These are phyloP conservation scores for Aspergillus japonicus DNA, from an alignment of 2,329 filamentous ascomycete species.

Conservation along the genomic window DNA sequence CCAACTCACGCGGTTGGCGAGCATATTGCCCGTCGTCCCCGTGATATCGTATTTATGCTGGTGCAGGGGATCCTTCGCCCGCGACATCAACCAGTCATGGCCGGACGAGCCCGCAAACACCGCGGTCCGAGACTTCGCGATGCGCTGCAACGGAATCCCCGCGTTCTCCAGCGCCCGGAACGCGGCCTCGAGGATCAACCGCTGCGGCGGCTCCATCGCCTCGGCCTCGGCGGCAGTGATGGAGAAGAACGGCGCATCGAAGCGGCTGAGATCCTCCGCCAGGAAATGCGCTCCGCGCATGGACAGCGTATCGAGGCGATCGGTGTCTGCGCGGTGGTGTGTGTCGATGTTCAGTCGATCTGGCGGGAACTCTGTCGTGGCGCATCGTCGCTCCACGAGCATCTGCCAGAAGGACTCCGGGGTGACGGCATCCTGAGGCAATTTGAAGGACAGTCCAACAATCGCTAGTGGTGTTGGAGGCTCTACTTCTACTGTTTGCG, in stretches of 20 bases:
- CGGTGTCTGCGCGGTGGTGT: no score
- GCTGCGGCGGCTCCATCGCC: slow-evolving; percentile 21
- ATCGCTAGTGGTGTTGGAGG: background rate
- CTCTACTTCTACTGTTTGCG: no score
- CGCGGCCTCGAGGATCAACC: slow-evolving; percentile 23
- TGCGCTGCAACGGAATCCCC: no score
- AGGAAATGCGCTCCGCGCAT: slow-evolving; percentile 22
- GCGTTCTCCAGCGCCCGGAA: slow-evolving; percentile 26
- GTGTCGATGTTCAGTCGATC: slow-evolving; percentile 7
- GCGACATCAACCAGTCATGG: slow-evolving; percentile 12
- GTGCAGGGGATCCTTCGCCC: no score
- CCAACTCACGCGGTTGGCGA: slow-evolving; percentile 33
- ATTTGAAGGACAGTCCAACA: background rate
- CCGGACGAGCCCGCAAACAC: slow-evolving; percentile 23
- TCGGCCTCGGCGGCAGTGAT: slow-evolving; percentile 20
- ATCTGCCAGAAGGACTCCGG: slow-evolving; percentile 14
- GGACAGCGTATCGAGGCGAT: background rate
- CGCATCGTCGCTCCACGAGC: background rate
- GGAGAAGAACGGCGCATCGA: slow-evolving; percentile 34
- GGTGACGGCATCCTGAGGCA: background rate
- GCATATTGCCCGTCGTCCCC: slow-evolving; percentile 19
- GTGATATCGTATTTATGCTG: slow-evolving; percentile 6
- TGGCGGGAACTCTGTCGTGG: background rate
- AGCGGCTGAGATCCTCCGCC: slow-evolving; percentile 20
- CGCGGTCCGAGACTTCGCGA: slow-evolving; percentile 11